Percentiles rank a stretch among this genome's conserved stretches.
These are phyloP conservation scores for Cynanchum wilfordii DNA, from an alignment of 257 asterid genomes.

Conservation along the genomic window DNA sequence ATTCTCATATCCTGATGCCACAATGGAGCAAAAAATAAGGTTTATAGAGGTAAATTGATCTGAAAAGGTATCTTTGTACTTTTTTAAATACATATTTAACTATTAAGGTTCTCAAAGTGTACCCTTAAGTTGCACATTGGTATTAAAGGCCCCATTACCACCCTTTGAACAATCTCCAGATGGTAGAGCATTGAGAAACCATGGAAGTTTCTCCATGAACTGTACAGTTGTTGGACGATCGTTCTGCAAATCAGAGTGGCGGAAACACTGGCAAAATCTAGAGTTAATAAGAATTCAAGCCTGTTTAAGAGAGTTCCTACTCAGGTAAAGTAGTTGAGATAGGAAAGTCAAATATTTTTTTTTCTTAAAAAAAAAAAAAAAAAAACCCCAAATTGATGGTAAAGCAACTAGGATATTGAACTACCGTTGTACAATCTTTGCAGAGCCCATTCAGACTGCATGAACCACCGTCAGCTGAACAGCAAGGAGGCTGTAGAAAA, in stretches of 20 bases:
- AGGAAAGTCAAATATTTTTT: not conserved
- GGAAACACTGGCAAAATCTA: conserved; percentile 73
- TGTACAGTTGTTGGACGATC: conserved; percentile 83
- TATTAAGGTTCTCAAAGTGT: not conserved
- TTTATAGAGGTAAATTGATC: conserved; percentile 11
- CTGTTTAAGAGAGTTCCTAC: not conserved
- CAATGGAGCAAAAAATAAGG: conserved; percentile 14
- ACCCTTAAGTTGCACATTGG: conserved; percentile 84
- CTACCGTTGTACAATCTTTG: conserved; percentile 96
- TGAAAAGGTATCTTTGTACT: not conserved
- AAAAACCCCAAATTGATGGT: not conserved
- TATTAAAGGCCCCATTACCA: conserved; percentile 89
- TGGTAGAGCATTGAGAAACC: conserved; percentile 91
- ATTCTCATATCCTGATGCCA: conserved; percentile 57
- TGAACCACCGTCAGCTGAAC: conserved; percentile 54
- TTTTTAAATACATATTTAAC: too few relatives aligned
- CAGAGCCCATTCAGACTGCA: conserved; percentile 67
- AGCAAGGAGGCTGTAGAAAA: conserved; percentile 86
- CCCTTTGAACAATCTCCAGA: conserved; percentile 95
- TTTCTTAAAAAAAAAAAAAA: too few relatives aligned
- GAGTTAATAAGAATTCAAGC: conserved; percentile 21
- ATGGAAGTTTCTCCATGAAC: conserved; percentile 79
- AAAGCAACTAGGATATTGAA: not conserved
- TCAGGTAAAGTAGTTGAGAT: not conserved
- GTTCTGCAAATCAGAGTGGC: conserved; percentile 66